Percentiles rank a stretch among this genome's conserved stretches.
These are phyloP conservation scores for Rhodamnia argentea DNA, from an alignment of 345 rosid genomes.

Conservation along the genomic window DNA sequence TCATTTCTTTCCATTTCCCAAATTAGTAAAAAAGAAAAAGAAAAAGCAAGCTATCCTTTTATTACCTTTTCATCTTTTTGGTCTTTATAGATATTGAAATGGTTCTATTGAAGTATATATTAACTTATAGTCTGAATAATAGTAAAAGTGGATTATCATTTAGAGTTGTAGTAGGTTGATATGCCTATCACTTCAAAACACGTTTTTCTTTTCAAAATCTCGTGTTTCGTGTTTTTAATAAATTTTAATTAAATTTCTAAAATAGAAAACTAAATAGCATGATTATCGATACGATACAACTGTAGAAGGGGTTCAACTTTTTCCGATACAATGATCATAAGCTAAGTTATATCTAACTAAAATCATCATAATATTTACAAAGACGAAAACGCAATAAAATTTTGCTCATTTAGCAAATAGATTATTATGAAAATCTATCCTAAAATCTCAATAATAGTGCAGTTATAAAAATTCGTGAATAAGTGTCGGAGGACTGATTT, in stretches of 20 bases:
- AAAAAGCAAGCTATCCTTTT: too few species aligned
- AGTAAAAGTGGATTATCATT: background rate
- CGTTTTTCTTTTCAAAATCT: background rate
- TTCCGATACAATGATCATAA: rapidly evolving
- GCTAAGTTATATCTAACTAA: background rate
- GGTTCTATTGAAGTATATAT: background rate
- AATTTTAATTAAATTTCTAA: background rate
- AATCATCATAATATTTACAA: background rate
- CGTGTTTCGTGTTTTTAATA: background rate
- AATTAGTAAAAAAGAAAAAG: background rate
- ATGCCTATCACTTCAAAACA: background rate
- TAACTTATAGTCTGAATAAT: background rate
- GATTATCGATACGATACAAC: background rate
- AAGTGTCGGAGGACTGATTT: background rate
- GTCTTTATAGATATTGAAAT: background rate
- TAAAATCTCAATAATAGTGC: background rate
- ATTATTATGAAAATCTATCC: background rate
- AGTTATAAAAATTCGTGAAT: background rate
- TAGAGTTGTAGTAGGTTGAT: background rate
- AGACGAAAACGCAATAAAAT: background rate
- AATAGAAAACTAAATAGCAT: background rate
- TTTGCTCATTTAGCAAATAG: background rate
- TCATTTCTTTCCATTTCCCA: background rate
- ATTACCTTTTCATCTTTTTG: background rate
- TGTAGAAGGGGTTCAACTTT: background rate